These are phyloP conservation scores for Neonectria sp. DNA, from an alignment of 2,329 filamentous ascomycete genomes.

Conservation along the genomic window DNA sequence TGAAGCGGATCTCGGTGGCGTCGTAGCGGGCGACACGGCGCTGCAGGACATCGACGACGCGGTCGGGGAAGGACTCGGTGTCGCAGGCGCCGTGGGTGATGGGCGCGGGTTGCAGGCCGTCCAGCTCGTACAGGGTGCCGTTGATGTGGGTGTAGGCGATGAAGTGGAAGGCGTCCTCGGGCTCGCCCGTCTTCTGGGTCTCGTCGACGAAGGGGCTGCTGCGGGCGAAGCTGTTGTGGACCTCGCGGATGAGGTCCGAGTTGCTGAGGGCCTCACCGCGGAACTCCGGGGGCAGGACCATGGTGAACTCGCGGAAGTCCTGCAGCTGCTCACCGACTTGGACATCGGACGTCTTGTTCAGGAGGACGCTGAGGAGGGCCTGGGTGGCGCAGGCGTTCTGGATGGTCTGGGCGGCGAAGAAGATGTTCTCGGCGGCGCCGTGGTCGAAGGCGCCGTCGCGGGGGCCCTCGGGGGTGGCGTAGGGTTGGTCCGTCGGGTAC, in stretches of 20 bases:
- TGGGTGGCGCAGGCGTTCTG: conserved; percentile 99
- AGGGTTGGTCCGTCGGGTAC: conserved; percentile 81
- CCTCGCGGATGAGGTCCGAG: conserved; percentile 78
- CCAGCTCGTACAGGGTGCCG: conserved; percentile 90
- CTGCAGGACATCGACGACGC: conserved; percentile 89
- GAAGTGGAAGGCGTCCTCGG: conserved; percentile 97
- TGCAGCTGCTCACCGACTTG: conserved; percentile 80
- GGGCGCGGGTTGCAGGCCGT: conserved; percentile 92
- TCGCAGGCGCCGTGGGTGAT: conserved; percentile 88
- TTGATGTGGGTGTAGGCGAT: conserved; percentile 92
- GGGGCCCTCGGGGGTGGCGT: conserved; percentile 73
- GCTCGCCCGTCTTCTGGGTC: conserved; percentile 76
- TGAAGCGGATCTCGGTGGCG: conserved; percentile 91
- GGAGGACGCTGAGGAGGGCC: conserved; percentile 89
- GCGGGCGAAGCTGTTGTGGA: conserved; percentile 92
- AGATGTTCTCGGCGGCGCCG: conserved; percentile 81
- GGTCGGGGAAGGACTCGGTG: conserved; percentile 79
- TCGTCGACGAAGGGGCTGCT: conserved; percentile 95
- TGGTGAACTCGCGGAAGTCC: conserved; percentile 91
- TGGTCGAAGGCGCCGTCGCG: conserved; percentile 88
- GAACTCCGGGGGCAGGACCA: conserved; percentile 83
- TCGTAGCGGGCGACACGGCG: conserved; percentile 89
- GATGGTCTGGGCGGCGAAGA: conserved; percentile 97
- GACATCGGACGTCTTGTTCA: conserved; percentile 84
- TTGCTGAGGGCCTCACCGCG: conserved; percentile 74